Conservation (phyloP, 106 monocot species). For the Triglochin maritima region DNA sequence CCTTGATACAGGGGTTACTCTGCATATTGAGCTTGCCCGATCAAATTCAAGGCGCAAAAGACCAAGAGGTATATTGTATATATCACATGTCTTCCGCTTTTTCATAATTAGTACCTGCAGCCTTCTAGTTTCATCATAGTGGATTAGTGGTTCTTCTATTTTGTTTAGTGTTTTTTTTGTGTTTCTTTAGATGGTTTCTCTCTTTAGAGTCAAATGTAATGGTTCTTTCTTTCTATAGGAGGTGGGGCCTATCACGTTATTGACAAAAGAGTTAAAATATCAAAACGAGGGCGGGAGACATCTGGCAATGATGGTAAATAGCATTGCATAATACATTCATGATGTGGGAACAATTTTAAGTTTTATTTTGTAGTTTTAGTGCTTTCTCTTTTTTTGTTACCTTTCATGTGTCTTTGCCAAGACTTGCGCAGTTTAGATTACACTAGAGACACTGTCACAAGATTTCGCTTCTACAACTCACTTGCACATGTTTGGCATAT, state of each 20-base stretch:
- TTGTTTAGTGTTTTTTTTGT: too few species aligned
- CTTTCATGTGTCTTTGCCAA: conserved; percentile 5
- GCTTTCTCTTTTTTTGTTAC: not conserved
- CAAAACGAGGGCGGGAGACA: conserved; percentile 19
- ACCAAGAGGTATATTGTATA: conserved; percentile 27
- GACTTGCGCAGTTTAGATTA: conserved; percentile 15
- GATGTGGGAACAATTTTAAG: not conserved
- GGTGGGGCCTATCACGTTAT: conserved; percentile 50
- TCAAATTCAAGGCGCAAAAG: conserved; percentile 69
- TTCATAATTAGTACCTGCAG: not conserved
- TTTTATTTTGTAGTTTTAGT: not conserved
- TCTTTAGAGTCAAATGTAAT: not conserved
- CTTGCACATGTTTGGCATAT: conserved; percentile 47
- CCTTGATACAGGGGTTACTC: conserved; percentile 41
- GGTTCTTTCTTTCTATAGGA: conserved; percentile 18
- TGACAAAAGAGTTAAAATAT: conserved; percentile 47
- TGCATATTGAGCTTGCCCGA: conserved; percentile 79
- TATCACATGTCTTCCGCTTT: not conserved
- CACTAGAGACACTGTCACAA: conserved; percentile 24
- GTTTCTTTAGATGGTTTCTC: not conserved
- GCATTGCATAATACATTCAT: not conserved
- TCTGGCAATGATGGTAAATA: conserved; percentile 46
- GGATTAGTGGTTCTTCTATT: too few species aligned
- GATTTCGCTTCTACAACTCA: conserved; percentile 31
- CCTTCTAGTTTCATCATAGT: not conserved